phyloP scores from a whole-genome alignment of 306 rosid species.

The Vigna mungo region DNA sequence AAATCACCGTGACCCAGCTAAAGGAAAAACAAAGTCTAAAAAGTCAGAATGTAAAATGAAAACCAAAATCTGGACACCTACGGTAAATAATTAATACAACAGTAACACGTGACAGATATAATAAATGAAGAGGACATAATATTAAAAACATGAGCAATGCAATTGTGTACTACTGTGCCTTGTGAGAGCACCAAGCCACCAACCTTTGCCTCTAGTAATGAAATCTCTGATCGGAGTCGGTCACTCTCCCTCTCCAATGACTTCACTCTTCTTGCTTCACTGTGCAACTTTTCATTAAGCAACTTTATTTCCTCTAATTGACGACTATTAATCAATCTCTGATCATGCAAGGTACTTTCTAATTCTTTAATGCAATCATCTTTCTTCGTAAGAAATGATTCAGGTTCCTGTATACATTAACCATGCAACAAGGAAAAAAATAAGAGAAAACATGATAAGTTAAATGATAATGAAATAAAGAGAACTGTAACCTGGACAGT shows the following conservation, averaged over 20 bases:
- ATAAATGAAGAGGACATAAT: constrained; percentile 15
- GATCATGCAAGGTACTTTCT: constrained; percentile 63
- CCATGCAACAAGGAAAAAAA: constrained; percentile 40
- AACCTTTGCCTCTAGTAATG: constrained; percentile 95
- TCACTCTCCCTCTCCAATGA: constrained; percentile 89
- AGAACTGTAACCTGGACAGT: constrained; percentile 61
- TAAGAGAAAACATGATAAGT: constrained; percentile 31
- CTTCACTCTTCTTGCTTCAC: constrained; percentile 73
- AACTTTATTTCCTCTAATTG: constrained; percentile 73
- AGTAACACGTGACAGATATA: not conserved
- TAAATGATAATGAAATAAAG: constrained; percentile 33
- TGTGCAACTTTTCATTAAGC: constrained; percentile 72
- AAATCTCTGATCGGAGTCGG: constrained; percentile 78
- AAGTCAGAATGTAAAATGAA: constrained; percentile 26
- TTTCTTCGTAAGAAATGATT: constrained; percentile 70
- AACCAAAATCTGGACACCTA: constrained; percentile 39
- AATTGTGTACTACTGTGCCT: not conserved
- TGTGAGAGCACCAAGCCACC: constrained; percentile 36
- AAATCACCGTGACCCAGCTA: constrained; percentile 88
- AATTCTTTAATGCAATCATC: constrained; percentile 73
- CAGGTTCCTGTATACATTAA: constrained; percentile 71
- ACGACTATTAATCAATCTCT: constrained; percentile 61
- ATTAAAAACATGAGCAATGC: not conserved
- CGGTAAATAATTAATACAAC: constrained; percentile 25
- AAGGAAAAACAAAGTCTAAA: constrained; percentile 35